These are phyloP conservation scores for Ambrosia trifida DNA, from an alignment of 129 eudicot species.

Conservation along the genomic window DNA sequence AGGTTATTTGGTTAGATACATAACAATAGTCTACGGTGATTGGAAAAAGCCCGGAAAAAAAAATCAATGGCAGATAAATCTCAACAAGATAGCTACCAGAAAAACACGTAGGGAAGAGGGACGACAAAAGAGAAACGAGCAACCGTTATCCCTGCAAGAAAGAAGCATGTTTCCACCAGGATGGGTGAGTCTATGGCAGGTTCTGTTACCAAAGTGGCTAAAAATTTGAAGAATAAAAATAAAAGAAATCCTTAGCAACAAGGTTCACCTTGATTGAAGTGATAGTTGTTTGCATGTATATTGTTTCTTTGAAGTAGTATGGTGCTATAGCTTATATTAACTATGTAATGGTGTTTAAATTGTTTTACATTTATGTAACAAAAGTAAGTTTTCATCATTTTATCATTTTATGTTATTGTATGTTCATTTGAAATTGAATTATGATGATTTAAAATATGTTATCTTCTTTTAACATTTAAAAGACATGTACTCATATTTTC, in stretches of 20 bases:
- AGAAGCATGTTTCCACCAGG: conserved; percentile 1
- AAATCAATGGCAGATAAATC: too few relatives aligned
- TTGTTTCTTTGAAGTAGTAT: too few relatives aligned
- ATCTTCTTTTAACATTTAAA: background rate
- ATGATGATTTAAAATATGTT: background rate
- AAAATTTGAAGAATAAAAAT: conserved; percentile 3
- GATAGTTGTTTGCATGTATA: background rate
- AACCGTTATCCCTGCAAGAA: background rate
- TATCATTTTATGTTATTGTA: background rate
- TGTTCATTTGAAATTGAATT: too few relatives aligned
- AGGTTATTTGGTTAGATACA: too few relatives aligned
- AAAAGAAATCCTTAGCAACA: conserved; percentile 10
- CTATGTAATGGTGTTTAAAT: too few relatives aligned
- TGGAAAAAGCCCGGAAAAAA: too few relatives aligned
- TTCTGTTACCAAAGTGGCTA: background rate
- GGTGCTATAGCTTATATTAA: too few relatives aligned
- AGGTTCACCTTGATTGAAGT: background rate
- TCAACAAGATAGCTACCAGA: background rate
- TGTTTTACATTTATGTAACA: background rate
- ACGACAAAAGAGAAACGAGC: conserved; percentile 4
- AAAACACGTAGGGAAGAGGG: background rate
- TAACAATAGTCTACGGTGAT: too few relatives aligned
- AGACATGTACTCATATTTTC: too few relatives aligned
- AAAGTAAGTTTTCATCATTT: background rate
- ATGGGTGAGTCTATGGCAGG: background rate